Base-by-base conservation (phyloP, 768 basidiomycete species). In the Lenzites betulinus region DNA sequence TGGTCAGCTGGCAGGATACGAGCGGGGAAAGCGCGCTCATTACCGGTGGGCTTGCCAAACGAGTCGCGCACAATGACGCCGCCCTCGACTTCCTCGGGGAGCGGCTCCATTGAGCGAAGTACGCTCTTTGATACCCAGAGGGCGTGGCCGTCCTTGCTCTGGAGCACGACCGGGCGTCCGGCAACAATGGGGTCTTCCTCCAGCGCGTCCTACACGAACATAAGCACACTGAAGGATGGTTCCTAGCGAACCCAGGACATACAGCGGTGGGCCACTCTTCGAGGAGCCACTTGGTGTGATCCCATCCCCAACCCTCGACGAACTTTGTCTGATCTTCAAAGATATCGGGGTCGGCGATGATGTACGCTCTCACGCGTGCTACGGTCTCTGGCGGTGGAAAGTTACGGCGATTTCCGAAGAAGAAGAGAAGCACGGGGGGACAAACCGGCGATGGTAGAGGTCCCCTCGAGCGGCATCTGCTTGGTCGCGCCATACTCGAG, bases 111-210 rank as follows among this genome's bases (percentile, higher is more conserved):
- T 1, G 67, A 64, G 57, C 80, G 74, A 3, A 95, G 75, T 2
- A 87, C 83, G 46, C 74, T 79, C 4, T 78, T 76, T 4, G 92
- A 93, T 13, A 93, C 85, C 95, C 95, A 96, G 7, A 92, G 77
- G 0, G 92, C 93, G 73, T 96, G 95, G 7, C 87, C 88, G 71
- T 97, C 95, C 60, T 95, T 91, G 70, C 92, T 86, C 64, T 90
- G 87, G 18, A 96, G 78, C 16, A 90, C 77, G 41, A 97, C 85
- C 0, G 86, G 87, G 15, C 91, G 81, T 22, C 85, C 87, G 46
- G 75, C 75, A 20, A 95, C 78, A 6, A 90, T 66, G 6, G 85
- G 83, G 58, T 93, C 90, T 1, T 75, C 73, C 30, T 94, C 91
- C 2, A 95, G 75, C 68, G 90, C 88, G 8, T 76, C 82, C 92